These are phyloP conservation scores for Leishmania arabica DNA, from an alignment of 208 protist species.

Conservation along the genomic window DNA sequence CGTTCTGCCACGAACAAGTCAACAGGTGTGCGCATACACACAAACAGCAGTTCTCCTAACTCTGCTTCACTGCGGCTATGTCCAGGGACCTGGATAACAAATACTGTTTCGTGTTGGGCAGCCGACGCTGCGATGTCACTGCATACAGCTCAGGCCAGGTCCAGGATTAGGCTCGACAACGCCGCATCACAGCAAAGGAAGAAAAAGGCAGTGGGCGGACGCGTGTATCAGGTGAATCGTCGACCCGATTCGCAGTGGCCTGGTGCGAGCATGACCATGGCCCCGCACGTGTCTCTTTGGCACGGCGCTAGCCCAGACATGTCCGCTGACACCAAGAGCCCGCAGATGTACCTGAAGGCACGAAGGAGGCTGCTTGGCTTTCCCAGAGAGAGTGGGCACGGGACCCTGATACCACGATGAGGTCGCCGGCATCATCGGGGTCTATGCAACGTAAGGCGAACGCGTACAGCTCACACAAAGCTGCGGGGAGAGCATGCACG, in stretches of 20 bases:
- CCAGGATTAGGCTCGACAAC: background rate
- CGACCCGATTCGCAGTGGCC: background rate
- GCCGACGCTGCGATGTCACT: background rate
- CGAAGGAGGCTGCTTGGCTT: background rate
- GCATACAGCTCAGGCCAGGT: background rate
- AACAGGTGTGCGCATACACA: background rate
- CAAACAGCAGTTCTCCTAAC: background rate
- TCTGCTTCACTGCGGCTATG: background rate
- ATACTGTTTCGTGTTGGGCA: background rate
- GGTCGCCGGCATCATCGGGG: background rate
- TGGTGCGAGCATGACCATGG: background rate
- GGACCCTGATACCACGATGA: background rate
- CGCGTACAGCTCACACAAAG: background rate
- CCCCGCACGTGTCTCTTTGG: background rate
- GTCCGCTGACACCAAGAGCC: background rate
- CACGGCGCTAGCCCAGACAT: background rate
- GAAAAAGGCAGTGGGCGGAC: background rate
- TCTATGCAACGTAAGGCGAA: background rate
- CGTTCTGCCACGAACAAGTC: background rate
- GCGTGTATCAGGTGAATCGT: background rate
- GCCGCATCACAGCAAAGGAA: background rate
- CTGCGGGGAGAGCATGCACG: background rate
- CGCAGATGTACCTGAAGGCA: background rate
- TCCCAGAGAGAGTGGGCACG: background rate
- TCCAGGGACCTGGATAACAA: background rate